phyloP scores from a whole-genome alignment of 306 rosid genomes.

The Boehmeria nivea region DNA sequence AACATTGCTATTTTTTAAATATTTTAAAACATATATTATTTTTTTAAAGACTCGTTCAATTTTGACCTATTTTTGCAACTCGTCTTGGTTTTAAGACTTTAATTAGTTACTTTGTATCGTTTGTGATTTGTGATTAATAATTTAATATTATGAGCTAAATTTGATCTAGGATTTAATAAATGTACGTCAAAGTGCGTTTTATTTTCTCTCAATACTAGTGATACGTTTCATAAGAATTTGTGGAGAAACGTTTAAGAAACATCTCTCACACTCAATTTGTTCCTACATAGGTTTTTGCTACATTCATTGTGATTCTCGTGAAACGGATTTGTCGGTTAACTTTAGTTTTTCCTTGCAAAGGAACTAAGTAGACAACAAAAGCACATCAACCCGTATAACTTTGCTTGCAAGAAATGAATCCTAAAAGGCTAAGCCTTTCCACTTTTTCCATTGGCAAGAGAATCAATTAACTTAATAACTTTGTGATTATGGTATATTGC shows the following conservation, averaged over 20 bases:
- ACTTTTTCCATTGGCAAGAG: background rate
- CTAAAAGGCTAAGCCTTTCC: background rate
- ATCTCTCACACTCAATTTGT: background rate
- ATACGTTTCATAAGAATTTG: background rate
- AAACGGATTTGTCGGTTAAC: background rate
- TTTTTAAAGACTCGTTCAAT: too few relatives aligned
- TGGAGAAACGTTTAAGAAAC: background rate
- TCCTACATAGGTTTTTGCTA: background rate
- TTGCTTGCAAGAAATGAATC: conserved; percentile 15
- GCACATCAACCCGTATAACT: background rate
- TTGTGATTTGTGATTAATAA: too few relatives aligned
- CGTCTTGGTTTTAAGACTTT: too few relatives aligned
- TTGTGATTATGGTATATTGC: too few relatives aligned
- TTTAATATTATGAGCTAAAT: too few relatives aligned
- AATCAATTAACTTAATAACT: background rate
- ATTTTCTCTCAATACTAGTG: background rate
- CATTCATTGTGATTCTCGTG: conserved; percentile 1
- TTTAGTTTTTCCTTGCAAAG: background rate
- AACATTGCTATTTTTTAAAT: too few relatives aligned
- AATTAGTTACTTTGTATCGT: too few relatives aligned
- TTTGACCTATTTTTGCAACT: too few relatives aligned
- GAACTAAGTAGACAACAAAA: conserved; percentile 1
- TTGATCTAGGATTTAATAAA: too few relatives aligned
- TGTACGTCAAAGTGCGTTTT: background rate
- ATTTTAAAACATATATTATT: too few relatives aligned